Conservation (phyloP, 352 stramenopile genomes). For the Blastocystis sp. region DNA sequence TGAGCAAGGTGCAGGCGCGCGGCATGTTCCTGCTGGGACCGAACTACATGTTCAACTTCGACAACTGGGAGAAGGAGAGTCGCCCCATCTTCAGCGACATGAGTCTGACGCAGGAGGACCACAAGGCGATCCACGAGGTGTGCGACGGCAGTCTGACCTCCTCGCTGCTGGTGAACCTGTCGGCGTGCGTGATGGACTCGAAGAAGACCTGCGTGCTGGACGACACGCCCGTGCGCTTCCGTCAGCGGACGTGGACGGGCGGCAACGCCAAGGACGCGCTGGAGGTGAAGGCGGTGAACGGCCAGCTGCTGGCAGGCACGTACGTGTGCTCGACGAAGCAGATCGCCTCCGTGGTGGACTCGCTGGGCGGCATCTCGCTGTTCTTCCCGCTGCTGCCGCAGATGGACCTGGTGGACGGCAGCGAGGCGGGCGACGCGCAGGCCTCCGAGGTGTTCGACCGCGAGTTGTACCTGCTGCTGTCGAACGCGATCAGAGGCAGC, state of each 20-base stretch:
- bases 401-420: constrained; percentile 35
- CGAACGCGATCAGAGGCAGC: background rate
- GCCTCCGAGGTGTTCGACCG: constrained; percentile 1
- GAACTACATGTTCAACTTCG: constrained; percentile 74
- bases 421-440: background rate
- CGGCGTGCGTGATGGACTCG: constrained; percentile 32
- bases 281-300: constrained; percentile 12
- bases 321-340: constrained; percentile 59
- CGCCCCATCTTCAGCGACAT: background rate
- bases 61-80: constrained; percentile 1
- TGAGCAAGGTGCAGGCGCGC: constrained; percentile 34
- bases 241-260: constrained; percentile 19
- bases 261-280: background rate
- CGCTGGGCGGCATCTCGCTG: constrained; percentile 41
- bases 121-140: background rate
- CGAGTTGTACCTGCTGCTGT: constrained; percentile 8
- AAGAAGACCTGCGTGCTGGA: constrained; percentile 44
- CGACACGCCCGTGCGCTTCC: constrained; percentile 40
- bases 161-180: constrained; percentile 48
- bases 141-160: constrained; percentile 47
- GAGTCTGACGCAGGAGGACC: background rate
- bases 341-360: constrained; percentile 52
- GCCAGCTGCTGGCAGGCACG: background rate
- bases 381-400: constrained; percentile 63
- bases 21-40: constrained; percentile 57